Evolutionary conservation across 106 monocot genomes (phyloP).

Genomic region (Posidonia australis): DNA sequence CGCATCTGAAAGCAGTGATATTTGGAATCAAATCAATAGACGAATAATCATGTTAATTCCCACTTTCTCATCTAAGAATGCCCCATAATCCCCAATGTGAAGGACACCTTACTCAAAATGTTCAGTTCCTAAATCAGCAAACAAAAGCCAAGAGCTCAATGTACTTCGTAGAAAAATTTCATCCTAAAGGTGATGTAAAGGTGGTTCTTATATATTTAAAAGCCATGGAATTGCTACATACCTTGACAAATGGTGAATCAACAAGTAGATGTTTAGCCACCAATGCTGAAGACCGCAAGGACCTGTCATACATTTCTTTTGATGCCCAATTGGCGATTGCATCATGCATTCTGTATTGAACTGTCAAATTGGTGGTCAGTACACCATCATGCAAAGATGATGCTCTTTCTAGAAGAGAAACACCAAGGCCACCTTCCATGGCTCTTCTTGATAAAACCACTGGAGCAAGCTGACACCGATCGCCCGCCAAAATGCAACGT

Average conservation of each 20-base stretch:
- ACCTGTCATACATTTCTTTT: conserved; percentile 83
- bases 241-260: conserved; percentile 93
- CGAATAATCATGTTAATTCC: no score
- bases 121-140: no score
- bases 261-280: conserved; percentile 80
- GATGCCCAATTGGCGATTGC: conserved; percentile 96
- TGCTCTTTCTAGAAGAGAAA: conserved; percentile 76
- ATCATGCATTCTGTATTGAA: conserved; percentile 91
- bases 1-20: no score
- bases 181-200: no score
- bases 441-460: conserved; percentile 84
- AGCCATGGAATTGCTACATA: conserved; percentile 13
- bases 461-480: conserved; percentile 88
- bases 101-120: no score
- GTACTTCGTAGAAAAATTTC: no score
- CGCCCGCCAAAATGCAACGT: conserved; percentile 84
- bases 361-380: conserved; percentile 49
- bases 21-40: no score
- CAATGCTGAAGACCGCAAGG: conserved; percentile 48
- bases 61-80: no score
- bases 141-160: no score
- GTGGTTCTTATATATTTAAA: not conserved
- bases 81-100: no score
- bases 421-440: conserved; percentile 87
- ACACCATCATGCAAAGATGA: conserved; percentile 49